Conservation (phyloP, 2,329 filamentous ascomycete genomes). For the Aspergillus udagawae region DNA sequence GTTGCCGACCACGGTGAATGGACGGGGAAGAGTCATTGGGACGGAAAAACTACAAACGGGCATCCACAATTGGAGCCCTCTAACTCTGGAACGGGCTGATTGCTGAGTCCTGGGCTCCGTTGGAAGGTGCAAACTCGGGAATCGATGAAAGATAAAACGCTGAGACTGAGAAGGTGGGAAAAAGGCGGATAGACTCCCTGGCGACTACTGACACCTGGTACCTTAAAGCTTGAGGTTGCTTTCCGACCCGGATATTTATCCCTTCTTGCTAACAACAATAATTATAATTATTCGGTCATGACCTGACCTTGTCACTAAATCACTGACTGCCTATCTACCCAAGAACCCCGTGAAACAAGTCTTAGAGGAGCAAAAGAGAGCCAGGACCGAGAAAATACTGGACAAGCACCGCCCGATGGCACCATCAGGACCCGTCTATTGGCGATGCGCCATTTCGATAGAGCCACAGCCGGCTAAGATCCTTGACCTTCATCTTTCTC, state of each 20-base stretch:
- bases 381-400: not conserved
- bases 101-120: no score
- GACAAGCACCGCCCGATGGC: not conserved
- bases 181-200: not conserved
- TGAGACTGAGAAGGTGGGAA: not conserved
- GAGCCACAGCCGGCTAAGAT: constrained; percentile 37
- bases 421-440: constrained; percentile 3
- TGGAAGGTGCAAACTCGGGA: not conserved
- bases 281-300: no score
- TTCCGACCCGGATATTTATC: not conserved
- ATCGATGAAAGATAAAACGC: not conserved
- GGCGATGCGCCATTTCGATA: constrained; percentile 36
- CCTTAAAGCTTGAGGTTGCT: not conserved
- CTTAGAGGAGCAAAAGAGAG: not conserved
- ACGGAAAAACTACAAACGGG: not conserved
- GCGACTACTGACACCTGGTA: no score
- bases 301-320: no score
- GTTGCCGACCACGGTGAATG: not conserved
- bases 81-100: not conserved
- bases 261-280: not conserved
- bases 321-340: no score
- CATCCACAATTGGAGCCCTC: not conserved
- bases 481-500: constrained; percentile 24
- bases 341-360: not conserved
- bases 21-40: not conserved